phyloP scores from a whole-genome alignment of 2,329 filamentous ascomycete species.

The Lasiodiplodia gonubiensis region DNA sequence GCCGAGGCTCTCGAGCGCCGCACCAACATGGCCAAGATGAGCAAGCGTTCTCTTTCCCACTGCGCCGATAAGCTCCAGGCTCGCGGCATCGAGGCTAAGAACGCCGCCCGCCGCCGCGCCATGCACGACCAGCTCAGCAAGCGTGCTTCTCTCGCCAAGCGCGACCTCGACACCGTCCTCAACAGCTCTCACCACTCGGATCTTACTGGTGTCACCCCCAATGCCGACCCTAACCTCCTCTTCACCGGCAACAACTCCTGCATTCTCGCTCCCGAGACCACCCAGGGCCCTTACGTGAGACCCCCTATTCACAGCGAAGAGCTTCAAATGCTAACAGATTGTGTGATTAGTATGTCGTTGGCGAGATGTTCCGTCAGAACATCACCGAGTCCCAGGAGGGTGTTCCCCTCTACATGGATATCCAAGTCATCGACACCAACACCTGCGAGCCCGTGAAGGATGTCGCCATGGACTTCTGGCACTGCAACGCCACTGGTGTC shows the following conservation, averaged over 20 bases:
- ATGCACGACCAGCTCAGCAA: slow-evolving; percentile 48
- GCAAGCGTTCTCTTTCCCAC: slow-evolving; percentile 38
- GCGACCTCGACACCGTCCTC: slow-evolving; percentile 30
- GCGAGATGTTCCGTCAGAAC: slow-evolving; percentile 58
- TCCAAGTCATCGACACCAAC: slow-evolving; percentile 61
- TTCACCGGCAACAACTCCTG: slow-evolving; percentile 43
- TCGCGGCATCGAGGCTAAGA: slow-evolving; percentile 49
- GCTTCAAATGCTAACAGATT: not conserved
- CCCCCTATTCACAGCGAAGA: not conserved
- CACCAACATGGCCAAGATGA: slow-evolving; percentile 38
- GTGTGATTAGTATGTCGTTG: slow-evolving; percentile 45
- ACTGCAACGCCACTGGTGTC: slow-evolving; percentile 48
- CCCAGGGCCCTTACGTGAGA: slow-evolving; percentile 41
- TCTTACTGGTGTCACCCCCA: slow-evolving; percentile 38
- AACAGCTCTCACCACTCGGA: slow-evolving; percentile 40
- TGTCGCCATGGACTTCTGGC: slow-evolving; percentile 60
- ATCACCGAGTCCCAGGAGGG: slow-evolving; percentile 56
- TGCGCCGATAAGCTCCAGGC: slow-evolving; percentile 50
- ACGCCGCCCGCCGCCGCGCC: slow-evolving; percentile 50
- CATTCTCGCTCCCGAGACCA: slow-evolving; percentile 43
- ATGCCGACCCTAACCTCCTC: slow-evolving; percentile 38
- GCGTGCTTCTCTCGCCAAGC: slow-evolving; percentile 38
- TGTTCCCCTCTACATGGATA: slow-evolving; percentile 57
- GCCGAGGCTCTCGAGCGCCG: slow-evolving; percentile 45
- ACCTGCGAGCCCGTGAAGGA: slow-evolving; percentile 60